Conservation (phyloP, 1,284 basidiomycete species). For the Volvariella volvacea region DNA sequence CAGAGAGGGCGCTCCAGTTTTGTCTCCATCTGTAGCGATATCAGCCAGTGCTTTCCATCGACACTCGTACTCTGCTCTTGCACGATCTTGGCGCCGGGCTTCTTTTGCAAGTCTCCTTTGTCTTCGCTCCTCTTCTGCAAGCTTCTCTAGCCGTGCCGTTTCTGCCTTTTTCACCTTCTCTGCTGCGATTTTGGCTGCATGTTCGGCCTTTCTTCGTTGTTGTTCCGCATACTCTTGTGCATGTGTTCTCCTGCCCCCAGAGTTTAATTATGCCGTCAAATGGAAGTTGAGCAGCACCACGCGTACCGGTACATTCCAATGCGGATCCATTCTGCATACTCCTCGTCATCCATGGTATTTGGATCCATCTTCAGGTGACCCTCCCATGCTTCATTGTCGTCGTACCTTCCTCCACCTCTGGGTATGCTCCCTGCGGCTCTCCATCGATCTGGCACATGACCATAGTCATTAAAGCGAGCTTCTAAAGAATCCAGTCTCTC, state of each 20-base stretch:
- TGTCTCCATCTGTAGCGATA: constrained; percentile 16
- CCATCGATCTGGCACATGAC: constrained; percentile 55
- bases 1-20: constrained; percentile 13
- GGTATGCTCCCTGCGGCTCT: constrained; percentile 16
- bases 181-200: constrained; percentile 41
- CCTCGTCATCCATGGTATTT: constrained; percentile 70
- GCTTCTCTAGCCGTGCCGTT: constrained; percentile 41
- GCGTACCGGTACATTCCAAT: constrained; percentile 72
- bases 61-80: constrained; percentile 47
- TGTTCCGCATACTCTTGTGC: constrained; percentile 60
- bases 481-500: constrained; percentile 58
- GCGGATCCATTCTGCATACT: constrained; percentile 77
- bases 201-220: constrained; percentile 44
- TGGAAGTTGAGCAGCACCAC: not conserved
- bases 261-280: not conserved
- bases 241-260: constrained; percentile 54
- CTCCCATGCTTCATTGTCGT: constrained; percentile 24
- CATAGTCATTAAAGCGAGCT: constrained; percentile 56
- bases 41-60: constrained; percentile 50
- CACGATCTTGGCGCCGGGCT: constrained; percentile 31
- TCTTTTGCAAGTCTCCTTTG: constrained; percentile 40
- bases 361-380: constrained; percentile 41
- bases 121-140: constrained; percentile 42
- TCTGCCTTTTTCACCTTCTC: constrained; percentile 51
- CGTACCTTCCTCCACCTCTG: constrained; percentile 22